Evolutionary conservation across 2,329 filamentous ascomycete genomes (phyloP), one percentile per base, ranked within the genome.

Genomic region (Sporothrix luriei): DNA sequence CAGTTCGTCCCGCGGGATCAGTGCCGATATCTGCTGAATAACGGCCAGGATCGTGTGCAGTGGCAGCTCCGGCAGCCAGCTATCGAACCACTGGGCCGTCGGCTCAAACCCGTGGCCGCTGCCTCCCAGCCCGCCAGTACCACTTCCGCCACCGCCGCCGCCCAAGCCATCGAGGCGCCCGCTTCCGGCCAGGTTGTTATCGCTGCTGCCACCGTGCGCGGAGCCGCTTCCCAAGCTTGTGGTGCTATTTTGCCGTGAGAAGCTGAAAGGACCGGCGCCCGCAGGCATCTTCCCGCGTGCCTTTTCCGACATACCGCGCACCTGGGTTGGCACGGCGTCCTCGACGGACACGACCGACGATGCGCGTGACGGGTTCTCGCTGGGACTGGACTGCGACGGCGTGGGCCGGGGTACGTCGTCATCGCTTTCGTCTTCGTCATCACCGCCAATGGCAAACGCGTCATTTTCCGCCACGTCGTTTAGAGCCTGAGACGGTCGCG

Each of bases 281-380:
- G 91, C 93, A 38, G 94, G 95, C 88, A 97, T 93, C 79, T 99
- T 99, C 9, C 95, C 95, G 65, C 95, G 85, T 19, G 95, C 95
- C 78, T 98, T 99, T 79, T 98, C 95, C 24, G 94, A 97, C 92
- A 98, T 97, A 68, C 93, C 93, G 70, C 92, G 87, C 40, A 97
- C 78, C 77, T 97, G 94, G 24, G 89, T 84, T 16, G 93, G 93
- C 11, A 97, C 87, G 4, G 91, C 90, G 71, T 96, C 93, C 71
- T 96, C 93, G 0, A 86, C 80, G 51, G 87, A 87, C 0, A 88
- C 87, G 24, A 91, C 83, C 0, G 92, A 94, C 4, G 91, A 89
- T 26, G 90, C 87, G 49, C 88, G 85, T 72, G 86, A 84, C 75
- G 88, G 79, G 72, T 85, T 80, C 78, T 91, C 82, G 78, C 88